Evolutionary conservation across 139 green algal species (phyloP).

Genomic region (Edaphochlamys debaryana): DNA sequence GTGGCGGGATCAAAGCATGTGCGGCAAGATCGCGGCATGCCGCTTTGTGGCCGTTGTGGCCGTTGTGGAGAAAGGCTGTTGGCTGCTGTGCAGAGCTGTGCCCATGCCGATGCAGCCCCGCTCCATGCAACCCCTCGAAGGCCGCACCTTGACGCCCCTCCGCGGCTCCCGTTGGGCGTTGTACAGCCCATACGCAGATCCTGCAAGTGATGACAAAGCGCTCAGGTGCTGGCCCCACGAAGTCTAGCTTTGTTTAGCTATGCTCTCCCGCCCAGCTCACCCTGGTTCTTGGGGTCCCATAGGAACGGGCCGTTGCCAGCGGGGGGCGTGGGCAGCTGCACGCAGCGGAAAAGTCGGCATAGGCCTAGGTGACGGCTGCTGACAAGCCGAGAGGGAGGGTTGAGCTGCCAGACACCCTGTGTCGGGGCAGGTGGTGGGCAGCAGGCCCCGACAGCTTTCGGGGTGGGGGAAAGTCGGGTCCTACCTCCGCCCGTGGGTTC

Average conservation of each 20-base stretch:
- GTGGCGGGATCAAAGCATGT: too few species aligned
- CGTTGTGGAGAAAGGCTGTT: background rate
- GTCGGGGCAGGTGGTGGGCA: too few species aligned
- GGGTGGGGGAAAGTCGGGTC: background rate
- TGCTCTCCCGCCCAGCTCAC: constrained; percentile 8
- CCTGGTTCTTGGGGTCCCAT: constrained; percentile 50
- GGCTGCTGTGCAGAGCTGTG: background rate
- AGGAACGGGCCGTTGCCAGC: constrained; percentile 27
- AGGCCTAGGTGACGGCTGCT: background rate
- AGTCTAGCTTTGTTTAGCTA: background rate
- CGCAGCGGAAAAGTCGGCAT: background rate
- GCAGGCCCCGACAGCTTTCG: background rate
- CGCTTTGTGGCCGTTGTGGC: background rate
- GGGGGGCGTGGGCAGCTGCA: constrained; percentile 29
- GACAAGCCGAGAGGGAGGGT: background rate
- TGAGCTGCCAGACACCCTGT: background rate
- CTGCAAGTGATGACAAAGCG: background rate
- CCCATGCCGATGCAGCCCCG: background rate
- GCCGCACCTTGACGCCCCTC: too few species aligned
- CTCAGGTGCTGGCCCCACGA: background rate
- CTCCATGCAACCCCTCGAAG: too few species aligned
- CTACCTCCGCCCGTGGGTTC: background rate
- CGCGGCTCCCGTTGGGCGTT: too few species aligned
- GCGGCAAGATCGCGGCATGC: background rate
- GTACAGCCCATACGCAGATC: background rate